A percentile compares a stretch with the other conserved stretches of the same genome.
These are phyloP conservation scores for Acacia confusa DNA, from an alignment of 306 rosid genomes.

Conservation along the genomic window DNA sequence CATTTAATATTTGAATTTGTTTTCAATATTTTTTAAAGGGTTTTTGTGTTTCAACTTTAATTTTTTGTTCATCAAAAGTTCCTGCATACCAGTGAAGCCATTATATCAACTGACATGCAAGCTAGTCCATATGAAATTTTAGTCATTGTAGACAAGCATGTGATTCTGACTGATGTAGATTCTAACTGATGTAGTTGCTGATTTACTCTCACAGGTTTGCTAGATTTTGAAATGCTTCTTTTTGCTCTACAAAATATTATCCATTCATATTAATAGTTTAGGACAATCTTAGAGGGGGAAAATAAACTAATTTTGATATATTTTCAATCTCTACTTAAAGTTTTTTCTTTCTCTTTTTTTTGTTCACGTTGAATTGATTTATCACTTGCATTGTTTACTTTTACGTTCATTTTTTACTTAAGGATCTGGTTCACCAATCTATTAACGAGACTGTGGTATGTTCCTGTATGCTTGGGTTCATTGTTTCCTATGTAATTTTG, in stretches of 20 bases:
- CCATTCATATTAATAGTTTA: background rate
- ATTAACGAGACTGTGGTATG: no score
- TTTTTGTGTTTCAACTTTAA: background rate
- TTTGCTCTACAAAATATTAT: background rate
- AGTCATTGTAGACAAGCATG: slow-evolving; percentile 87
- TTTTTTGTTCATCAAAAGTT: background rate
- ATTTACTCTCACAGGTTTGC: slow-evolving; percentile 90
- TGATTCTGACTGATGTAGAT: no score
- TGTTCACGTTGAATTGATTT: no score
- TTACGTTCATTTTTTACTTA: no score
- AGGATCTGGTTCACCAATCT: no score
- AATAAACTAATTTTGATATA: background rate
- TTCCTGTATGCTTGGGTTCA: no score
- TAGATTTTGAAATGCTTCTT: background rate
- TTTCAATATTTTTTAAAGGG: background rate
- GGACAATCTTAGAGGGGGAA: background rate
- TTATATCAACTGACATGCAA: slow-evolving; percentile 98
- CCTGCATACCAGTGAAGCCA: slow-evolving; percentile 90
- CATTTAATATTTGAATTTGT: background rate
- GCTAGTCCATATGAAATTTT: slow-evolving; percentile 98
- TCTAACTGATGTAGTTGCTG: slow-evolving; percentile 92
- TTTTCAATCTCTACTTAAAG: no score
- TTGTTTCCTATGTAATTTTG: no score
- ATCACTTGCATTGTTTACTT: no score
- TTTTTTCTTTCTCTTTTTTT: no score